Conservation (phyloP, 305 asterid species). For the Fraxinus sp. region DNA sequence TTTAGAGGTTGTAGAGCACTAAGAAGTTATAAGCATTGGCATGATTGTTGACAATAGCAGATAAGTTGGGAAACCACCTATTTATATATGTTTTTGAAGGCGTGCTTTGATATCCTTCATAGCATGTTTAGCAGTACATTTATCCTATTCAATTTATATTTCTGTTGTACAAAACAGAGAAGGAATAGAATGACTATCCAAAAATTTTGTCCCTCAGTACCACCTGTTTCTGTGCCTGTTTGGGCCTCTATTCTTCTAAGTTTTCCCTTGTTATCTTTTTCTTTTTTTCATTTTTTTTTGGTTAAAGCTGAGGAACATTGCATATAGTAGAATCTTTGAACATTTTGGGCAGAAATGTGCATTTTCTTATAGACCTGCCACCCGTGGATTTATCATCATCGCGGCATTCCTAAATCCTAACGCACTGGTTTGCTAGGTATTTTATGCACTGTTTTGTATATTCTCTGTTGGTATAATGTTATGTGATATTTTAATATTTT, state of each 20-base stretch:
- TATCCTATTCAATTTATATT: not conserved
- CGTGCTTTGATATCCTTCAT: not conserved
- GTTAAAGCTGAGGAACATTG: not conserved
- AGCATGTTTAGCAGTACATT: not conserved
- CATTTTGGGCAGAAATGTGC: not conserved
- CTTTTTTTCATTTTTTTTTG: too few species aligned
- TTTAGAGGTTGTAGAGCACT: constrained; percentile 29
- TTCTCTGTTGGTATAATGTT: not conserved
- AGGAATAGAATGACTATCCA: not conserved
- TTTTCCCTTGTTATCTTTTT: not conserved
- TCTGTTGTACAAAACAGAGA: not conserved
- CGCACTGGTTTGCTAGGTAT: not conserved
- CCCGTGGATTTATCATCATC: not conserved
- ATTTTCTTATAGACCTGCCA: not conserved
- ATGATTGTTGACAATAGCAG: not conserved
- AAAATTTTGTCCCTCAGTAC: not conserved
- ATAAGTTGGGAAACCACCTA: not conserved
- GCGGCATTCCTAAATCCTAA: not conserved
- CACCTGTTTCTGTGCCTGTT: not conserved
- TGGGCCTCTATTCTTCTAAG: not conserved
- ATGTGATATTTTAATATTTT: not conserved
- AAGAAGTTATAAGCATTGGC: constrained; percentile 1
- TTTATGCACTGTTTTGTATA: not conserved
- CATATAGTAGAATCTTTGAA: not conserved
- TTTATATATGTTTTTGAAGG: not conserved